Evolutionary conservation across 495 filamentous ascomycete genomes (phyloP).

Genomic region (Astrocystis sublimbata): DNA sequence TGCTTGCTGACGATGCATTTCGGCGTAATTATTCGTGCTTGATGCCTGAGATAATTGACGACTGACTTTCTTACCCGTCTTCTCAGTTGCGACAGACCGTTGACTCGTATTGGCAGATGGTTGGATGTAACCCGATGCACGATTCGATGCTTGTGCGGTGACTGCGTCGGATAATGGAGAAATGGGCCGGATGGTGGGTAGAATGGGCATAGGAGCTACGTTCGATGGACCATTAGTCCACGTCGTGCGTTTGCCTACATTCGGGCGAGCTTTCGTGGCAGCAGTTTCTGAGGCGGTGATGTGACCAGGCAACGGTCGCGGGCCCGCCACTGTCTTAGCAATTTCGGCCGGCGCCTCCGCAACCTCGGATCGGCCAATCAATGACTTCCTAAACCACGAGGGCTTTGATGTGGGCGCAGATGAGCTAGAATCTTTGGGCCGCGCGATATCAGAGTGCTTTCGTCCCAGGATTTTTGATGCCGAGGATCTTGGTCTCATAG

Average conservation of each 20-base stretch:
- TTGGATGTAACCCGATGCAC: conserved; percentile 51
- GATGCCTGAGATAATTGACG: conserved; percentile 95
- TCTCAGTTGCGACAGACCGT: conserved; percentile 48
- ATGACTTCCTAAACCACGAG: conserved; percentile 94
- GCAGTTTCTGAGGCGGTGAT: conserved; percentile 52
- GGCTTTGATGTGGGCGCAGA: conserved; percentile 72
- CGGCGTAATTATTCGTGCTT: conserved; percentile 83
- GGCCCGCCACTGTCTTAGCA: conserved; percentile 36
- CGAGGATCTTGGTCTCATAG: conserved; percentile 86
- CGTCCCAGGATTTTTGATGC: conserved; percentile 79
- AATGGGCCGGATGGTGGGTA: conserved; percentile 93
- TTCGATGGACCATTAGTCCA: conserved; percentile 81
- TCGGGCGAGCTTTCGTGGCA: conserved; percentile 58
- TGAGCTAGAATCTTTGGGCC: conserved; percentile 67
- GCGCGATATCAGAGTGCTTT: conserved; percentile 80
- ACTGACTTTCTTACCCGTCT: conserved; percentile 87
- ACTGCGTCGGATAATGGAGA: conserved; percentile 91
- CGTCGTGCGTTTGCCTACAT: conserved; percentile 73
- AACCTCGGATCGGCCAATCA: conserved; percentile 66
- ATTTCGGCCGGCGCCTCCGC: conserved; percentile 36
- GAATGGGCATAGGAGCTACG: conserved; percentile 93
- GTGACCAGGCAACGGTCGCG: conserved; percentile 61
- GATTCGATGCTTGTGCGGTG: conserved; percentile 75
- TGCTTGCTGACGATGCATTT: conserved; percentile 85
- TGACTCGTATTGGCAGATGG: conserved; percentile 35